A percentile compares a stretch with the other conserved stretches of the same genome.
phyloP scores from a whole-genome alignment of 805 yeast species.

The Novakomyces olei region DNA sequence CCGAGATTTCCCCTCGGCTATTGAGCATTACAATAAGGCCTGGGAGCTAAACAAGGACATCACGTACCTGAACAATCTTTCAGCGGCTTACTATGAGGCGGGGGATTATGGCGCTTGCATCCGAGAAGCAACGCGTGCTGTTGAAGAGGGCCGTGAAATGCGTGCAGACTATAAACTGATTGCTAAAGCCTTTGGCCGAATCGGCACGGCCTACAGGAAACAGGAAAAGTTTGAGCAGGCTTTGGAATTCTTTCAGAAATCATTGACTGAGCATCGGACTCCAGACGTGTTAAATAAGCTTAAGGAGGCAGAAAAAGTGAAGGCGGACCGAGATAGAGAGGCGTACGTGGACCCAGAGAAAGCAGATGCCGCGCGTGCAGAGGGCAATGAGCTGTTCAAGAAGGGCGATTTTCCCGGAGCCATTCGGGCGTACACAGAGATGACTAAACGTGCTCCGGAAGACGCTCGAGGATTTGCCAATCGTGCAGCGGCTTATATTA shows the following conservation, averaged over 20 bases:
- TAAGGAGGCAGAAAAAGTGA: constrained; percentile 66
- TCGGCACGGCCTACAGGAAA: constrained; percentile 66
- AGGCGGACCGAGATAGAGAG: constrained; percentile 55
- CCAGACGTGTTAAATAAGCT: constrained; percentile 78
- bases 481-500: constrained; percentile 92
- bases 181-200: constrained; percentile 82
- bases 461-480: constrained; percentile 94
- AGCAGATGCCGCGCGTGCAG: constrained; percentile 85
- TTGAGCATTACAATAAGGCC: constrained; percentile 64
- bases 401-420: constrained; percentile 94
- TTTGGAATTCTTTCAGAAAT: constrained; percentile 58
- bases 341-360: constrained; percentile 70
- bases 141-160: constrained; percentile 70
- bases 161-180: constrained; percentile 81
- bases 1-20: constrained; percentile 81
- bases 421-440: constrained; percentile 82
- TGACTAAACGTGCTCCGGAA: constrained; percentile 89
- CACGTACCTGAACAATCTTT: constrained; percentile 83
- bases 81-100: constrained; percentile 94
- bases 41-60: constrained; percentile 65
- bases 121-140: constrained; percentile 55
- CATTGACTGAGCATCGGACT: constrained; percentile 90
- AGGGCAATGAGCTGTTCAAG: constrained; percentile 74
- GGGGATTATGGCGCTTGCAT: constrained; percentile 78
- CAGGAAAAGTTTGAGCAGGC: constrained; percentile 52